A percentile compares a stretch with the other conserved stretches of the same genome.
These are phyloP conservation scores for Fusarium scirpi DNA, from an alignment of 2,329 filamentous ascomycete genomes.

Conservation along the genomic window DNA sequence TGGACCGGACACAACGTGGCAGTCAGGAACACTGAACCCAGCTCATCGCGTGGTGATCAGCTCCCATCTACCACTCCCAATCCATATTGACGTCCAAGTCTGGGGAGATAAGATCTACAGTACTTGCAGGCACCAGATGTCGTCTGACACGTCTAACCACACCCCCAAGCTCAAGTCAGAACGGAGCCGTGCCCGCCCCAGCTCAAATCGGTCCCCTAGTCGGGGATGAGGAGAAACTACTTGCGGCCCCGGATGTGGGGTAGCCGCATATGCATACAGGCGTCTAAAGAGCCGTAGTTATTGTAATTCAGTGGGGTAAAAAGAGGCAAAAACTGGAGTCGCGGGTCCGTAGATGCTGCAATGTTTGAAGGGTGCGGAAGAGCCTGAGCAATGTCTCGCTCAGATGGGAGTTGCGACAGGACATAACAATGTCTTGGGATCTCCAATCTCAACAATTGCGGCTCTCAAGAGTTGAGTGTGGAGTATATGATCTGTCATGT, in stretches of 20 bases:
- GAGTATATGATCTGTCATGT: slow-evolving; percentile 30
- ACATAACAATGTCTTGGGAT: too few species aligned
- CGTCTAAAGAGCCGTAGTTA: neutral
- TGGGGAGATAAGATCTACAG: slow-evolving; percentile 36
- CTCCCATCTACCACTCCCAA: slow-evolving; percentile 18
- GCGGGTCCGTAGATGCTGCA: slow-evolving; percentile 36
- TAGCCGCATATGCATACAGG: slow-evolving; percentile 24
- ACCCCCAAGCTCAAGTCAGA: slow-evolving; percentile 13
- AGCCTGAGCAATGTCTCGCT: slow-evolving; percentile 8
- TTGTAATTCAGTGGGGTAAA: slow-evolving; percentile 38
- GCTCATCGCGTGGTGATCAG: slow-evolving; percentile 3
- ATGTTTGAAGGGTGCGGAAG: slow-evolving; percentile 7
- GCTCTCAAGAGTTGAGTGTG: slow-evolving; percentile 32
- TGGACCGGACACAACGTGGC: slow-evolving; percentile 18
- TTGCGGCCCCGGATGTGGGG: slow-evolving; percentile 41
- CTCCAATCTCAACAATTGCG: slow-evolving; percentile 41
- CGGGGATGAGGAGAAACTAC: slow-evolving; percentile 37
- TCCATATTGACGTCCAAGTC: slow-evolving; percentile 21
- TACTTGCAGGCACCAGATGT: slow-evolving; percentile 14
- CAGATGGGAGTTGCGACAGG: too few species aligned
- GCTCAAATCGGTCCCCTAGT: slow-evolving; percentile 23
- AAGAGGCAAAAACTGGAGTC: slow-evolving; percentile 28
- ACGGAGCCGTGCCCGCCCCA: slow-evolving; percentile 33
- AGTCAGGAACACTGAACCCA: slow-evolving; percentile 4
- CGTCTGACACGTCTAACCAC: slow-evolving; percentile 22